A percentile compares a stretch with the other conserved stretches of the same genome.
phyloP scores from a whole-genome alignment of 2,329 filamentous ascomycete species.

The Cladosporium sp. region DNA sequence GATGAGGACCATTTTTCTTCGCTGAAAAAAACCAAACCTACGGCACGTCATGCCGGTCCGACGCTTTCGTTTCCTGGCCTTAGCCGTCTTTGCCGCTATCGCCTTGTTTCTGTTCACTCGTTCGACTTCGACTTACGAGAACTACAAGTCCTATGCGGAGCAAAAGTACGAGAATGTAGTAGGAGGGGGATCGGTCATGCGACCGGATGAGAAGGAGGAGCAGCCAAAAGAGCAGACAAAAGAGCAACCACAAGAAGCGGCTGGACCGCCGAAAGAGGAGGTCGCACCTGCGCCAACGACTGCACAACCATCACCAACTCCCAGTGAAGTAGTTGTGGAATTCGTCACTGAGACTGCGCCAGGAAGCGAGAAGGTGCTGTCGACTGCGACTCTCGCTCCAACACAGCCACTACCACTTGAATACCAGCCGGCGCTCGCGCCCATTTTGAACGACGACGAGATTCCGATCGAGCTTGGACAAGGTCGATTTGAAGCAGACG shows the following conservation, averaged over 20 bases:
- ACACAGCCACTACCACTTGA: conserved; percentile 12
- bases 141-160: conserved; percentile 17
- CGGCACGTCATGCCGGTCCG: conserved; percentile 26
- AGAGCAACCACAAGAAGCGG: conserved; percentile 12
- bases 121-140: conserved; percentile 16
- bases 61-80: conserved; percentile 28
- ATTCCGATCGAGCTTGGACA: conserved; percentile 14
- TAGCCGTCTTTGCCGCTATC: conserved; percentile 28
- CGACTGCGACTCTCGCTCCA: conserved; percentile 5
- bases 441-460: conserved; percentile 1
- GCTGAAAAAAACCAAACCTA: background rate
- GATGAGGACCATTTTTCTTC: conserved; percentile 4
- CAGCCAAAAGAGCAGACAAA: conserved; percentile 1
- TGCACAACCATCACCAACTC: background rate
- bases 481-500: conserved; percentile 12
- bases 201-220: conserved; percentile 8
- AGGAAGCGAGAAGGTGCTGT: background rate
- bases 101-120: conserved; percentile 31
- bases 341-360: background rate
- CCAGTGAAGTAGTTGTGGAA: background rate
- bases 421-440: conserved; percentile 9
- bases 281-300: background rate
- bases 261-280: conserved; percentile 14
- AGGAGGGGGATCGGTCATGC: conserved; percentile 15
- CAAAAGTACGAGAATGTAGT: conserved; percentile 17